Conservation (phyloP, 1,284 basidiomycete genomes). For the Leccinum fallax region DNA sequence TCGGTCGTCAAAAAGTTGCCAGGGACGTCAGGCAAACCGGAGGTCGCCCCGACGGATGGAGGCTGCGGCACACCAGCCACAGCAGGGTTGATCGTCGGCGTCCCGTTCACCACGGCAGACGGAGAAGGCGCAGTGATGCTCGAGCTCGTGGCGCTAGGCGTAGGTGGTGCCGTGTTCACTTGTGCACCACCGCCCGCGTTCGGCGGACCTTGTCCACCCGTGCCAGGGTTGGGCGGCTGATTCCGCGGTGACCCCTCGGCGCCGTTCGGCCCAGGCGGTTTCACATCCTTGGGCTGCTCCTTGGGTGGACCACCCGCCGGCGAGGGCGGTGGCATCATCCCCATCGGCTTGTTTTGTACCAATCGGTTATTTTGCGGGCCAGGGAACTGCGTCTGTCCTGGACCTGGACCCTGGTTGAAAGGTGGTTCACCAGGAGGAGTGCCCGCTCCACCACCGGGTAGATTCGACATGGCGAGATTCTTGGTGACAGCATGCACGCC, state of each 20-base stretch:
- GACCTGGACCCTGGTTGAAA: slow-evolving; percentile 32
- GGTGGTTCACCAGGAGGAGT: slow-evolving; percentile 40
- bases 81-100: slow-evolving; percentile 22
- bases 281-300: slow-evolving; percentile 40
- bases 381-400: slow-evolving; percentile 30
- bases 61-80: slow-evolving; percentile 3
- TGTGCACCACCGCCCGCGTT: slow-evolving; percentile 11
- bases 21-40: no score
- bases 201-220: slow-evolving; percentile 17
- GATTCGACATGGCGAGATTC: no score
- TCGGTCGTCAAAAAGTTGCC: slow-evolving; percentile 40
- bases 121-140: slow-evolving; percentile 49
- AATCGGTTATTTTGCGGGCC: slow-evolving; percentile 38
- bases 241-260: no score
- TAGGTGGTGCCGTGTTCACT: slow-evolving; percentile 42
- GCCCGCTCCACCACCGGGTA: no score
- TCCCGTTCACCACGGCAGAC: slow-evolving; percentile 43
- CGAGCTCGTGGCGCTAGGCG: slow-evolving; percentile 44
- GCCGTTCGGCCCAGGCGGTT: slow-evolving; percentile 18
- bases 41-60: no score
- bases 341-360: slow-evolving; percentile 42
- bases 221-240: slow-evolving; percentile 14
- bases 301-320: slow-evolving; percentile 47
- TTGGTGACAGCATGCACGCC: no score
- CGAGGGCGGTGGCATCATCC: slow-evolving; percentile 56